These are phyloP conservation scores for Neurospora sublineolata DNA, from an alignment of 495 filamentous ascomycete species.

Conservation along the genomic window DNA sequence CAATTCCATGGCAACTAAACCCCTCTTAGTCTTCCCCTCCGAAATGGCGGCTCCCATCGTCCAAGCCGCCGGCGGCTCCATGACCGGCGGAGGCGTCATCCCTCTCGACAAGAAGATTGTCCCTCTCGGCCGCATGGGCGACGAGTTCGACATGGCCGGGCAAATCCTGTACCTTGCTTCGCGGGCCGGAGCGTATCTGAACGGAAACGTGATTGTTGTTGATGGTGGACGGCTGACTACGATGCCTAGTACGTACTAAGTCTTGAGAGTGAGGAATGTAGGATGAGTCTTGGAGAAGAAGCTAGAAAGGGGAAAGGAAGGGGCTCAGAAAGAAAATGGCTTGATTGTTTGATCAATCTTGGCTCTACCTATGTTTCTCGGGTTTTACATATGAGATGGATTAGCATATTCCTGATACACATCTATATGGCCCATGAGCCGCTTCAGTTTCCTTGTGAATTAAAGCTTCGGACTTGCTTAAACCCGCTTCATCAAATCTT, in stretches of 20 bases:
- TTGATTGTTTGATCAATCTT: no score
- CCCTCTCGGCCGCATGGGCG: conserved; percentile 25
- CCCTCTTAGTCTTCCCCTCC: conserved; percentile 46
- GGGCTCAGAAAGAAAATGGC: no score
- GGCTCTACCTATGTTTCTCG: no score
- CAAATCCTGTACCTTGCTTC: conserved; percentile 50
- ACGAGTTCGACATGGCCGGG: conserved; percentile 47
- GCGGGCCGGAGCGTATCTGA: conserved; percentile 51
- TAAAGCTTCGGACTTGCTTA: no score
- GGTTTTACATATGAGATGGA: no score
- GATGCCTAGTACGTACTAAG: conserved; percentile 40
- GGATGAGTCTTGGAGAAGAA: no score
- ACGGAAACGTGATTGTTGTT: conserved; percentile 44
- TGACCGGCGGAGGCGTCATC: conserved; percentile 9
- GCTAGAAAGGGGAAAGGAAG: no score
- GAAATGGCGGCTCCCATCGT: conserved; percentile 48
- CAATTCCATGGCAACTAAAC: background rate
- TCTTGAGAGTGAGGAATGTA: no score
- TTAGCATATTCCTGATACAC: no score
- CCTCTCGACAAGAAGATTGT: conserved; percentile 16
- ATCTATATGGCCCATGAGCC: no score
- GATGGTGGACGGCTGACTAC: conserved; percentile 51
- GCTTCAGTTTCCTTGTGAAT: no score
- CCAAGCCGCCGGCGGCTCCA: conserved; percentile 29
- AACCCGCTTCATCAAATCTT: no score